Evolutionary conservation across 495 filamentous ascomycete species (phyloP).

Genomic region (Haplographium delicatum): DNA sequence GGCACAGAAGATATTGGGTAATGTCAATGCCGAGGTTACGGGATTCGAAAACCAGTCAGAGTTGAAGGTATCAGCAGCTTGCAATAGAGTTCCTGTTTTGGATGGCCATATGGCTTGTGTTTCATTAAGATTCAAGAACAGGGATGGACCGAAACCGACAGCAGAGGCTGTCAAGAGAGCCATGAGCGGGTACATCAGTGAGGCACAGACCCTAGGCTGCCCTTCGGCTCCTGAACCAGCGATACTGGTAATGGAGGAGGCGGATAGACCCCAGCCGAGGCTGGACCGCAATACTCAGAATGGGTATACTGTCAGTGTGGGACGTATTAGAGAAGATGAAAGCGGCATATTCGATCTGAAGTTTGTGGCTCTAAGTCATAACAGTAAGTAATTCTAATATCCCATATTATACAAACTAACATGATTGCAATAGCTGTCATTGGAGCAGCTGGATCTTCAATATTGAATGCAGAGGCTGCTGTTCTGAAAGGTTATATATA

Average conservation of each 20-base stretch:
- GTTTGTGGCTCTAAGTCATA: constrained; percentile 79
- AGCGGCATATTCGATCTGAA: constrained; percentile 77
- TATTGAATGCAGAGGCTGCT: constrained; percentile 90
- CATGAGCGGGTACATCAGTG: constrained; percentile 65
- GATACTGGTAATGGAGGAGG: constrained; percentile 75
- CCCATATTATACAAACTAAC: no score
- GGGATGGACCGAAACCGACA: constrained; percentile 32
- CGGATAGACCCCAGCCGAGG: constrained; percentile 78
- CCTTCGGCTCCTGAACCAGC: constrained; percentile 69
- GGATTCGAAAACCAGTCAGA: constrained; percentile 58
- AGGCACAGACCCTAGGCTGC: constrained; percentile 67
- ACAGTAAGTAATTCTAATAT: constrained; percentile 65
- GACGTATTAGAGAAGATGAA: constrained; percentile 66
- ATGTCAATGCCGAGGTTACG: constrained; percentile 56
- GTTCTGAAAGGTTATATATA: constrained; percentile 79
- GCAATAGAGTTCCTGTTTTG: constrained; percentile 76
- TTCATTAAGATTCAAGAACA: constrained; percentile 59
- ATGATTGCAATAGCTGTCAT: constrained; percentile 66
- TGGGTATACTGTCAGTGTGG: constrained; percentile 80
- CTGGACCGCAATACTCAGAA: constrained; percentile 68
- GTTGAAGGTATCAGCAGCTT: constrained; percentile 70
- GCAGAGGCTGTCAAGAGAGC: constrained; percentile 66
- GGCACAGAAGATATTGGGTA: constrained; percentile 78
- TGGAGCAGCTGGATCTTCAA: constrained; percentile 89
- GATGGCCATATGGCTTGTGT: constrained; percentile 85